Percentiles rank a stretch among this genome's conserved stretches.
phyloP scores from a whole-genome alignment of 805 yeast genomes.

The Myxozyma sirexii region DNA sequence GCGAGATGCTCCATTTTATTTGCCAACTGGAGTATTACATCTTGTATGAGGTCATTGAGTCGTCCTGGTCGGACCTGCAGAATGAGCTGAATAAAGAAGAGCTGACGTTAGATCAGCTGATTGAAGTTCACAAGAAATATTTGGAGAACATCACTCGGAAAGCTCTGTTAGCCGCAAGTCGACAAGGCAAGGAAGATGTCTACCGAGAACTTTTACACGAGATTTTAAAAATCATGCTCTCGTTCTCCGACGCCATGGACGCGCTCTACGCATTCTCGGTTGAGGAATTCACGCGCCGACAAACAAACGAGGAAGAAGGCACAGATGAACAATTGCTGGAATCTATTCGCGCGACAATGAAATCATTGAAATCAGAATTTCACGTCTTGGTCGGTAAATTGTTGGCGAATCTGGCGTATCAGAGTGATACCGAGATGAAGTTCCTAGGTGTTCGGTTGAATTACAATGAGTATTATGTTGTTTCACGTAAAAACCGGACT shows the following conservation, averaged over 20 bases:
- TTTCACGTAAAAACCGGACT: conserved; percentile 10
- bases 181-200: conserved; percentile 18
- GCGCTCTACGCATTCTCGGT: conserved; percentile 36
- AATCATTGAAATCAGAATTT: conserved; percentile 32
- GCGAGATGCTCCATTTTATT: conserved; percentile 43
- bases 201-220: conserved; percentile 41
- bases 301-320: conserved; percentile 3
- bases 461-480: conserved; percentile 42
- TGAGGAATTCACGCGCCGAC: conserved; percentile 34
- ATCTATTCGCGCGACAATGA: conserved; percentile 28
- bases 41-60: conserved; percentile 44
- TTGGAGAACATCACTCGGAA: conserved; percentile 39
- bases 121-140: conserved; percentile 42
- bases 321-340: conserved; percentile 23
- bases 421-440: conserved; percentile 42
- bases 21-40: conserved; percentile 44
- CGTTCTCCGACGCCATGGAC: conserved; percentile 35
- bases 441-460: conserved; percentile 44
- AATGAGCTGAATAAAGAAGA: conserved; percentile 35
- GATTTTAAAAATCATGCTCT: conserved; percentile 39
- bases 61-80: conserved; percentile 43
- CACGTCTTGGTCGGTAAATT: conserved; percentile 36
- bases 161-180: conserved; percentile 42
- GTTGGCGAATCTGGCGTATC: conserved; percentile 37
- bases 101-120: conserved; percentile 44